A percentile compares a stretch with the other conserved stretches of the same genome.
Evolutionary conservation across 805 yeast species (phyloP).

Genomic region (Lipomyces sp.): DNA sequence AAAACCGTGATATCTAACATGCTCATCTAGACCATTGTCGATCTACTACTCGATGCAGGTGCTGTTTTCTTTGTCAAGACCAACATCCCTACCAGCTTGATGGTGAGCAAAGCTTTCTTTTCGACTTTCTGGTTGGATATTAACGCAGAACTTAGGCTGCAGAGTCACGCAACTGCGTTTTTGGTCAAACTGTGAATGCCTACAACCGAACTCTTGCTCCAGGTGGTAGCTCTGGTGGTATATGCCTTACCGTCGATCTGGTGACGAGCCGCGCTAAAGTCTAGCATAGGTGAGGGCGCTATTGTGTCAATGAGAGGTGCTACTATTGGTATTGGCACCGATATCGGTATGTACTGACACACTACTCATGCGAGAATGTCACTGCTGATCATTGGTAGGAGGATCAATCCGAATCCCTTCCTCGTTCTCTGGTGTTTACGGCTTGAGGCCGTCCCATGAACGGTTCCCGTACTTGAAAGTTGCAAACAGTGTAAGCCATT

Average conservation of each 20-base stretch:
- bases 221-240: conserved; percentile 64
- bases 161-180: conserved; percentile 53
- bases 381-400: conserved; percentile 51
- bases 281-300: conserved; percentile 54
- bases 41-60: conserved; percentile 52
- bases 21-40: conserved; percentile 45
- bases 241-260: conserved; percentile 46
- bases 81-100: conserved; percentile 54
- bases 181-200: conserved; percentile 56
- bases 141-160: conserved; percentile 43
- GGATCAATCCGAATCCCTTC: conserved; percentile 59
- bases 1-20: not conserved
- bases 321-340: conserved; percentile 56
- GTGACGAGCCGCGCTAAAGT: not conserved
- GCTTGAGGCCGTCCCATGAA: conserved; percentile 64
- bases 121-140: not conserved
- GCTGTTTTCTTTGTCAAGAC: conserved; percentile 63
- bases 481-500: conserved; percentile 32
- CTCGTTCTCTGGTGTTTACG: conserved; percentile 53
- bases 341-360: conserved; percentile 49
- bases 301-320: conserved; percentile 53
- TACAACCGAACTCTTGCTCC: conserved; percentile 51
- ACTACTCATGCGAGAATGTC: not conserved
- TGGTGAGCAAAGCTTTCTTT: conserved; percentile 8
- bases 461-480: conserved; percentile 58